These are phyloP conservation scores for Aspergillus incahuasiensis DNA, from an alignment of 495 filamentous ascomycete genomes.

Conservation along the genomic window DNA sequence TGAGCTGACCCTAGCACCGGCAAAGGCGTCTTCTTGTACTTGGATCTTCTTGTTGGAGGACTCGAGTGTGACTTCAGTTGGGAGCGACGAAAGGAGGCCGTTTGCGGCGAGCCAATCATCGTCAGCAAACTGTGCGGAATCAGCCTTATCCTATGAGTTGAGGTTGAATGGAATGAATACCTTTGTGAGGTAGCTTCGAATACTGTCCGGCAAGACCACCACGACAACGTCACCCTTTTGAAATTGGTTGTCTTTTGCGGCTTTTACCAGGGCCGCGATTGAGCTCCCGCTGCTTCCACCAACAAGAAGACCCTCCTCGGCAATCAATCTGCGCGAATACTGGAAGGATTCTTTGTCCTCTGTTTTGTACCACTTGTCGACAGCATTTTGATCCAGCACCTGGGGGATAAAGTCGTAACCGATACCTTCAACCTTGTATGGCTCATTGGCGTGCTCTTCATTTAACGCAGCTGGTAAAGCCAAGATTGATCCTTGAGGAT, in stretches of 20 bases:
- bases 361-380: conserved; percentile 99
- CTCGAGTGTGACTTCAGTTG: conserved; percentile 44
- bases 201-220: conserved; percentile 89
- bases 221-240: conserved; percentile 79
- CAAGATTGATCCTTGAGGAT: conserved; percentile 84
- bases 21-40: conserved; percentile 53
- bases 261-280: conserved; percentile 76
- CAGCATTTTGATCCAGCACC: conserved; percentile 72
- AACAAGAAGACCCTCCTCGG: conserved; percentile 91
- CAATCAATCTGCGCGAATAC: conserved; percentile 82
- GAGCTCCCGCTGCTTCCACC: conserved; percentile 94
- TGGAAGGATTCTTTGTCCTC: conserved; percentile 87
- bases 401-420: conserved; percentile 98
- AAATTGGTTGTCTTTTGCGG: conserved; percentile 68
- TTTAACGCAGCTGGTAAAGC: conserved; percentile 77
- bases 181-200: conserved; percentile 96
- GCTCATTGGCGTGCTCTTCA: conserved; percentile 67
- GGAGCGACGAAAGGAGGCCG: conserved; percentile 66
- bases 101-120: conserved; percentile 98
- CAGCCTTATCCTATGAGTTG: not conserved
- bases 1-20: conserved; percentile 67
- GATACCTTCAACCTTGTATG: conserved; percentile 98
- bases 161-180: conserved; percentile 20
- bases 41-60: conserved; percentile 30
- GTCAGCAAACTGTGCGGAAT: conserved; percentile 68